A percentile compares a stretch with the other conserved stretches of the same genome.
Evolutionary conservation across 306 rosid genomes (phyloP).

Genomic region (Ceratonia siliqua): DNA sequence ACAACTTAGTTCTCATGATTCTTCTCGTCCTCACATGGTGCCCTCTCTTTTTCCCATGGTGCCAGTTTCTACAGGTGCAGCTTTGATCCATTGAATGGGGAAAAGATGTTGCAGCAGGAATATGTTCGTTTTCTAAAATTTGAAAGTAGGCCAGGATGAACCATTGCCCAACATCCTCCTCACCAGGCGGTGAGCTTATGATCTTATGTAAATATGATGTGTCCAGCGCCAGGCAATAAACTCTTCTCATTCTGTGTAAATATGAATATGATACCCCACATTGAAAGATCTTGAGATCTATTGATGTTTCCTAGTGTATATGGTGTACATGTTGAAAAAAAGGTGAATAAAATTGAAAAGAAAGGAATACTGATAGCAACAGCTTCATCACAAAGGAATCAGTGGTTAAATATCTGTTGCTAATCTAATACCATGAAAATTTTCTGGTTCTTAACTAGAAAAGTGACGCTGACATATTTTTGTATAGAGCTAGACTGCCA

Average conservation of each 20-base stretch:
- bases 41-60: not conserved
- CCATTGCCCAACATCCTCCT: not conserved
- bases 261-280: conserved; percentile 27
- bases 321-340: conserved; percentile 21
- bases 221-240: conserved; percentile 19
- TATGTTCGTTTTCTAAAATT: conserved; percentile 62
- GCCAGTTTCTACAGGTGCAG: conserved; percentile 78
- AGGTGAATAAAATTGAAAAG: conserved; percentile 7
- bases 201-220: conserved; percentile 47
- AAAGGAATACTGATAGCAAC: not conserved
- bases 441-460: too few relatives aligned
- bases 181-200: conserved; percentile 10
- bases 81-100: conserved; percentile 70
- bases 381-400: conserved; percentile 17
- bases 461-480: too few relatives aligned
- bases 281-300: conserved; percentile 29
- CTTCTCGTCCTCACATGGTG: conserved; percentile 4
- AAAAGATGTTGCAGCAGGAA: conserved; percentile 77
- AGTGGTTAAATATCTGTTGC: not conserved
- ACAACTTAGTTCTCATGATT: conserved; percentile 1
- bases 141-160: conserved; percentile 43
- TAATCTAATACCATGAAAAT: too few relatives aligned
- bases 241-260: conserved; percentile 39
- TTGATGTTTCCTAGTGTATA: conserved; percentile 17
- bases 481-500: too few relatives aligned